Base-by-base conservation (phyloP, 129 eudicot genomes). In the Tagetes patula region DNA sequence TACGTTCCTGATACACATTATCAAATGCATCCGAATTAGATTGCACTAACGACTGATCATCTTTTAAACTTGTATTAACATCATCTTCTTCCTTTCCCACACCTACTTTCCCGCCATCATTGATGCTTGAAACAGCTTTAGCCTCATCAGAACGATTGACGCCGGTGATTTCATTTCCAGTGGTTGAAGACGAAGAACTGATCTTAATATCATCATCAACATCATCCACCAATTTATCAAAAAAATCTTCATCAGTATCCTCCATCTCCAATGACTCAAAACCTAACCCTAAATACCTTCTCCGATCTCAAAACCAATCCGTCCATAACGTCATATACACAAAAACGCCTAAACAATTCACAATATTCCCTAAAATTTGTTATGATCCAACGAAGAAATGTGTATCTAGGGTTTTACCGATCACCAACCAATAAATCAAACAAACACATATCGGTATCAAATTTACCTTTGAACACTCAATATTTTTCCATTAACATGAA, bases 201-300 rank as follows among this genome's bases (percentile, higher is more conserved):
- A 66, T 81, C 42, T 81, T 76, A 69, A 64, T 74, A 59, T 60
- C 83, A 71, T 78, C 88, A 49, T 91, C 94, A 79, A 89, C 98
- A 68, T 90, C 97, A 73, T 82, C 84, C 27, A 90, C 97, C 78
- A 94, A 79, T 69, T 88, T 90, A 80, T 94, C 97, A 60, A 94
- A 94, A 71, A 90, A 94, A 83, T 90, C 99, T 77, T 84, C 96
- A 70, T 89, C 96, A 61, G 96, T 84, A 84, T 93, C 98, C 92
- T 94, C 99, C 99, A 94, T 77, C 78, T 66, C 75, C 66, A 86
- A 93, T 80, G 88, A 81, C 72, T 89, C 79, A 32, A 80, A 45
- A 38, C 47, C 82, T 71, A 72, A 77, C 68, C 83, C 89, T 72
- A 77, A 76, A 33, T 67, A 68, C 59, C 55, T 67, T 75, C 83